A percentile compares a stretch with the other conserved stretches of the same genome.
These are phyloP conservation scores for Phytophthora quininea DNA, from an alignment of 352 stramenopile genomes.

Conservation along the genomic window DNA sequence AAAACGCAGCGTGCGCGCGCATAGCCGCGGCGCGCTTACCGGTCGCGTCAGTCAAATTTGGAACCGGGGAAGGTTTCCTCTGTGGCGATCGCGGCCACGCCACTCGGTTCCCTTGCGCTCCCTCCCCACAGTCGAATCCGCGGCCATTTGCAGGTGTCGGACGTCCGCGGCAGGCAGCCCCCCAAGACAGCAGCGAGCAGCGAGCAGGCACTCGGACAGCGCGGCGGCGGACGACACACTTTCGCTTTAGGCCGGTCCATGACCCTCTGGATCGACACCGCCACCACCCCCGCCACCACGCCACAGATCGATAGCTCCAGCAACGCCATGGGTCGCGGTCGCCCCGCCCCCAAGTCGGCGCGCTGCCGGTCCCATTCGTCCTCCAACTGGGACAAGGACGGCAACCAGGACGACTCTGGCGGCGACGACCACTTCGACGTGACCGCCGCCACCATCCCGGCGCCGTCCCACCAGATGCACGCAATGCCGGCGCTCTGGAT, in stretches of 20 bases:
- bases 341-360: constrained; percentile 26
- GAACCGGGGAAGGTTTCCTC: background rate
- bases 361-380: constrained; percentile 60
- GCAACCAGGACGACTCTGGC: constrained; percentile 46
- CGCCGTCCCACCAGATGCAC: constrained; percentile 45
- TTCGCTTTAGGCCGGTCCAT: constrained; percentile 28
- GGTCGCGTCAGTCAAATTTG: constrained; percentile 22
- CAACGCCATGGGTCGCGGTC: constrained; percentile 23
- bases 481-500: constrained; percentile 48
- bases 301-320: background rate
- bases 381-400: constrained; percentile 66
- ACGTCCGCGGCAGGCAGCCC: background rate
- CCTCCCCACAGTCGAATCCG: constrained; percentile 40
- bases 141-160: constrained; percentile 31
- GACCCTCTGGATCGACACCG: constrained; percentile 58
- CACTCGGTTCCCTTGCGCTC: constrained; percentile 25
- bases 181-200: background rate
- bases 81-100: background rate
- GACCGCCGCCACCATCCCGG: constrained; percentile 44
- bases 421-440: constrained; percentile 57
- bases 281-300: no score
- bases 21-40: constrained; percentile 13
- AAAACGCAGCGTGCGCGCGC: background rate
- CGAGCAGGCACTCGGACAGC: background rate
- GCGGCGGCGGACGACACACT: background rate